These are phyloP conservation scores for Dendrostoma leiphaemia DNA, from an alignment of 2,329 filamentous ascomycete species.

Conservation along the genomic window DNA sequence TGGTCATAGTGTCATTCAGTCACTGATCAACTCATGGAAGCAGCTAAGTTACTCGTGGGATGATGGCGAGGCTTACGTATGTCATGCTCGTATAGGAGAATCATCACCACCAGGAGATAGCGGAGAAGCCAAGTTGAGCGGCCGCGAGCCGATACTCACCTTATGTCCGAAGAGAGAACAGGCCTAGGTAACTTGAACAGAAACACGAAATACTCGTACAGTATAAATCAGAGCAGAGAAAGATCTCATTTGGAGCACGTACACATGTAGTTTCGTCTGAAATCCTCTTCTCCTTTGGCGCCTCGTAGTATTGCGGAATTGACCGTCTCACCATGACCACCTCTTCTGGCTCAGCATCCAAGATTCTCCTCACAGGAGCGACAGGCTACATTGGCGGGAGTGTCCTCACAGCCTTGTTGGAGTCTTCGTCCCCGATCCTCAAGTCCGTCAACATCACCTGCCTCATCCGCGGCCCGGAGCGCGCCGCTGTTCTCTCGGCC, in stretches of 20 bases:
- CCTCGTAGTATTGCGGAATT: neutral
- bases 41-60: too few species aligned
- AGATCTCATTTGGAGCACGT: too few species aligned
- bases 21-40: too few species aligned
- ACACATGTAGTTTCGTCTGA: neutral
- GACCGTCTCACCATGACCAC: neutral
- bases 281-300: too few species aligned
- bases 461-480: slow-evolving; percentile 21
- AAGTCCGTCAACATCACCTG: slow-evolving; percentile 21
- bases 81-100: too few species aligned
- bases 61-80: too few species aligned
- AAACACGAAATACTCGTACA: too few species aligned
- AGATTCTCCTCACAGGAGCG: slow-evolving; percentile 27
- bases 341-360: neutral
- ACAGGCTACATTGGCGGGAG: slow-evolving; percentile 30
- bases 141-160: too few species aligned
- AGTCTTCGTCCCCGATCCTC: slow-evolving; percentile 21
- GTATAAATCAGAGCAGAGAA: too few species aligned
- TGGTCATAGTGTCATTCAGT: too few species aligned
- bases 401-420: slow-evolving; percentile 22
- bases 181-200: neutral
- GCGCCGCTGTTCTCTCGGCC: neutral
- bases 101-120: neutral
- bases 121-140: neutral
- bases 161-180: neutral